phyloP scores from a whole-genome alignment of 208 protist species.

The Borovskyia barvae region DNA sequence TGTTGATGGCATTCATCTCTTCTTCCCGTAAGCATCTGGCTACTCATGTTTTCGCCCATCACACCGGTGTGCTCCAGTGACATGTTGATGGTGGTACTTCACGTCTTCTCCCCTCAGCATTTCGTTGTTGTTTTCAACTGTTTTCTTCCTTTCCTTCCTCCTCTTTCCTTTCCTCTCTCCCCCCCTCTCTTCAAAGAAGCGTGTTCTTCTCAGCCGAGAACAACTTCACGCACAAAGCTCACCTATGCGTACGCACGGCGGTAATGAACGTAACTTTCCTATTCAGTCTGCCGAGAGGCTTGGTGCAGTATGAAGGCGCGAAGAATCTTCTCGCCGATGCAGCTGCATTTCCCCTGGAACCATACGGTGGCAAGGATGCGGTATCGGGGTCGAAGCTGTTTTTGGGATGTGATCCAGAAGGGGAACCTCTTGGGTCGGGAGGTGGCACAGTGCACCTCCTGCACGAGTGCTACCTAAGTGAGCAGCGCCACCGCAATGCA shows the following conservation, averaged over 20 bases:
- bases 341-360: conserved; percentile 1
- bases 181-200: not conserved
- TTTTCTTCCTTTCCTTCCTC: not conserved
- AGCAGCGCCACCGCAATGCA: conserved; percentile 1
- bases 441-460: conserved; percentile 47
- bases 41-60: no score
- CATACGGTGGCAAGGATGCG: not conserved
- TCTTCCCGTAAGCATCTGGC: no score
- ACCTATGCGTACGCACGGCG: not conserved
- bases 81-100: no score
- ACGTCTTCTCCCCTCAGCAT: not conserved
- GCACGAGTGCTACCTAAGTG: conserved; percentile 23
- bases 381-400: conserved; percentile 17
- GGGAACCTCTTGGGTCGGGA: conserved; percentile 32
- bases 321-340: conserved; percentile 21
- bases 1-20: no score
- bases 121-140: not conserved
- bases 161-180: conserved; percentile 5
- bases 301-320: conserved; percentile 5
- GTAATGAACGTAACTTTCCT: conserved; percentile 21
- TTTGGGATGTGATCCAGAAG: conserved; percentile 32
- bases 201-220: no score
- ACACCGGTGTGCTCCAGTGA: no score
- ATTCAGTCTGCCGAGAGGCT: conserved; percentile 12
- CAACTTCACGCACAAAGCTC: no score